A percentile compares a stretch with the other conserved stretches of the same genome.
These are phyloP conservation scores for Hyaloscypha hepaticicola DNA, from an alignment of 495 filamentous ascomycete species.

Conservation along the genomic window DNA sequence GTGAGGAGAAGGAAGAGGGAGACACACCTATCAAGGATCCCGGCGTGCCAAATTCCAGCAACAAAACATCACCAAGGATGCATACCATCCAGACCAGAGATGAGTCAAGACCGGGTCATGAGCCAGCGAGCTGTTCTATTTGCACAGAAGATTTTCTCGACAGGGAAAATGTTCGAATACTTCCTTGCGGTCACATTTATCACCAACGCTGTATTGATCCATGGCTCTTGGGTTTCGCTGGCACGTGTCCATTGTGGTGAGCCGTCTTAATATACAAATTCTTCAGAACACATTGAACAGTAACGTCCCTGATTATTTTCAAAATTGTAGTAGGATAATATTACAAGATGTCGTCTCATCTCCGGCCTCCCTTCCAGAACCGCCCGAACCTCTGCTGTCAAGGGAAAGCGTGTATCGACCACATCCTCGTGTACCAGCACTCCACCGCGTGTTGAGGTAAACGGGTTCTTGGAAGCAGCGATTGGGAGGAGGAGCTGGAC, in stretches of 20 bases:
- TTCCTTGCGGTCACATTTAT: conserved; percentile 91
- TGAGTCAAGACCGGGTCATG: neutral
- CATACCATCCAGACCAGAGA: neutral
- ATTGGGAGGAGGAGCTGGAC: too few relatives aligned
- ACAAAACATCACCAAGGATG: neutral
- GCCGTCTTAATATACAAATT: conserved; percentile 21
- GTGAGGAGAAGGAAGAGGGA: too few relatives aligned
- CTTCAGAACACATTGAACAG: conserved; percentile 1
- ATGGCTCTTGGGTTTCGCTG: conserved; percentile 90
- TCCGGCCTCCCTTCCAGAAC: neutral
- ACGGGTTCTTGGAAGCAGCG: too few relatives aligned
- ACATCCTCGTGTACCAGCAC: too few relatives aligned
- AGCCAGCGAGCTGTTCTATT: neutral
- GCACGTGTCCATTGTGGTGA: conserved; percentile 90
- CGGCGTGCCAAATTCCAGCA: neutral
- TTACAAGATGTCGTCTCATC: conserved; percentile 5
- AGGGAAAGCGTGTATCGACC: neutral
- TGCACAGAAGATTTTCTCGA: conserved; percentile 65
- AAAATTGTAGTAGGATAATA: neutral
- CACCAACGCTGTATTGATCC: conserved; percentile 92
- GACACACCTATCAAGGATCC: neutral
- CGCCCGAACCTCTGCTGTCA: conserved; percentile 5
- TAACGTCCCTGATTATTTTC: neutral
- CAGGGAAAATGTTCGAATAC: conserved; percentile 79
- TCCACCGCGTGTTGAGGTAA: too few relatives aligned